A percentile compares a stretch with the other conserved stretches of the same genome.
Evolutionary conservation across 352 stramenopile genomes (phyloP).

Genomic region (Globisporangium takayamanum): DNA sequence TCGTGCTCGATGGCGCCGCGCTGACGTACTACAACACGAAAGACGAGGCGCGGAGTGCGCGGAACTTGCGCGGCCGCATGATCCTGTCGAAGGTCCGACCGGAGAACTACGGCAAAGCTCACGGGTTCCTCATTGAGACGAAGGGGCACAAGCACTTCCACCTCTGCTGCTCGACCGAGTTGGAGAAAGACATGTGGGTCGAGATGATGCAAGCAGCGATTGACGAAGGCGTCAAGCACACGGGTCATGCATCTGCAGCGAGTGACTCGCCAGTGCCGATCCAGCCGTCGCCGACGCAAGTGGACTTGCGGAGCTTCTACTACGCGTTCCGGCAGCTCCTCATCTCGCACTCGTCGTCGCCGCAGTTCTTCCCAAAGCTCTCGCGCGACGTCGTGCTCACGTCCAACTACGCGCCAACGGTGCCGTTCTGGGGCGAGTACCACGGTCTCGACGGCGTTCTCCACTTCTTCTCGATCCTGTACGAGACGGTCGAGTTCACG

Average conservation of each 20-base stretch:
- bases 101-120: slow-evolving; percentile 85
- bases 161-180: slow-evolving; percentile 76
- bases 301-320: slow-evolving; percentile 84
- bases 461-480: slow-evolving; percentile 88
- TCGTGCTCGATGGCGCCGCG: slow-evolving; percentile 77
- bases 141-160: slow-evolving; percentile 86
- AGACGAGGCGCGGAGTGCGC: slow-evolving; percentile 73
- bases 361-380: slow-evolving; percentile 86
- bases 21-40: slow-evolving; percentile 88
- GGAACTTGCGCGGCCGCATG: slow-evolving; percentile 78
- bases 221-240: slow-evolving; percentile 53
- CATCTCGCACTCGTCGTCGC: slow-evolving; percentile 84
- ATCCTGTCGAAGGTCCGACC: slow-evolving; percentile 72
- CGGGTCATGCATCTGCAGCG: slow-evolving; percentile 18
- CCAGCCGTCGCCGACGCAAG: slow-evolving; percentile 62
- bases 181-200: slow-evolving; percentile 90
- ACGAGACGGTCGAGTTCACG: slow-evolving; percentile 86
- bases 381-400: slow-evolving; percentile 78
- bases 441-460: slow-evolving; percentile 82
- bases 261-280: too few relatives aligned
- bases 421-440: slow-evolving; percentile 87
- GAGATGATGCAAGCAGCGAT: slow-evolving; percentile 89
- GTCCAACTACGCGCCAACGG: slow-evolving; percentile 84
- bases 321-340: slow-evolving; percentile 82
- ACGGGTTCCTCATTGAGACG: slow-evolving; percentile 85